Conservation (phyloP, 129 eudicot species). For the Solidago caesia region DNA sequence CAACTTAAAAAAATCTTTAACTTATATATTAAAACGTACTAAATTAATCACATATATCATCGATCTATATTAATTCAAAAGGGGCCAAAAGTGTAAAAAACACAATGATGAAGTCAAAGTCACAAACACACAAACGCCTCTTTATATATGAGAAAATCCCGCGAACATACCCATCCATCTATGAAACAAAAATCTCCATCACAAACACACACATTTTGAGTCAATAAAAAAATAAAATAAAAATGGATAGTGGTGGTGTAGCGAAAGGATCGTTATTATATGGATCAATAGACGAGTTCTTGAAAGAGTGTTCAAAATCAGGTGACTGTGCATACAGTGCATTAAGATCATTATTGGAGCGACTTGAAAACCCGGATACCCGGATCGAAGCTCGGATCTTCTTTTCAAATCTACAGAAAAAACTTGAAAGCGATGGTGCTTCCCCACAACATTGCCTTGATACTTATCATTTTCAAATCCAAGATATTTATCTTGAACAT, state of each 20-base stretch:
- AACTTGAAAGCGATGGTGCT: conserved; percentile 39
- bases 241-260: background rate
- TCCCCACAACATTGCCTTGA: conserved; percentile 47
- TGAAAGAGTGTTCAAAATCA: conserved; percentile 65
- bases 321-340: conserved; percentile 88
- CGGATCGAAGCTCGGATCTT: conserved; percentile 79
- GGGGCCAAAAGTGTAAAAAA: background rate
- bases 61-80: too few species aligned
- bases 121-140: background rate
- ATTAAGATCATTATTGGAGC: conserved; percentile 80
- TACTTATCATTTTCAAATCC: conserved; percentile 84
- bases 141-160: background rate
- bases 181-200: background rate
- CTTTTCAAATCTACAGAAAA: conserved; percentile 74
- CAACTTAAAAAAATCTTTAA: too few species aligned
- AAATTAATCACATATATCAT: too few species aligned
- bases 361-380: conserved; percentile 78
- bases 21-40: too few species aligned
- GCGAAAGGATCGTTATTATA: background rate
- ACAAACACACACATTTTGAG: background rate
- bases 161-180: background rate
- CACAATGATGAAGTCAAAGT: background rate
- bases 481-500: conserved; percentile 68
- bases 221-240: background rate
- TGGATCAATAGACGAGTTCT: conserved; percentile 65